Base-by-base conservation (phyloP, 495 filamentous ascomycete species). In the Usnea hakonensis region DNA sequence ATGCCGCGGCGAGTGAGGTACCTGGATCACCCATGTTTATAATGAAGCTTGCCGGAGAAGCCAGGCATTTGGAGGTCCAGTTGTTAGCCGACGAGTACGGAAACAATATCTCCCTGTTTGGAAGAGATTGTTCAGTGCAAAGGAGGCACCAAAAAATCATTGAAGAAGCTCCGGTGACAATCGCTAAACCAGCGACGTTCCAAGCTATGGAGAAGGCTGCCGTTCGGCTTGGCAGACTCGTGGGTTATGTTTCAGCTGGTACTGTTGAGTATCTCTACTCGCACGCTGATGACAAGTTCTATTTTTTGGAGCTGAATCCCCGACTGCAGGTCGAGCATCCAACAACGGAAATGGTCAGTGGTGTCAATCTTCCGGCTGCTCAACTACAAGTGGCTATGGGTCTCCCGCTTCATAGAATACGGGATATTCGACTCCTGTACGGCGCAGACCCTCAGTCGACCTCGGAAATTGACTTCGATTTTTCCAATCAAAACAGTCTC, bases 201-300 rank as follows among this genome's bases (percentile, higher is more conserved):
- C 85, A 87, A 70, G 86, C 86, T 28, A 99, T 99, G 94, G 94
- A 97, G 78, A 88, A 91, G 66, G 94, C 94, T 46, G 94, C 94
- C 28, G 95, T 99, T 35, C 89, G 93, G 62, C 82, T 99, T 32
- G 94, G 94, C 64, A 87, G 83, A 67, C 84, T 99, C 41, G 94
- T 99, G 57, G 94, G 94, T 69, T 99, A 99, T 76, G 94, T 99
- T 59, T 99, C 94, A 5, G 95, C 94, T 56, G 94, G 94, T 79
- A 99, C 94, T 19, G 94, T 99, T 46, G 94, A 99, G 76, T 99
- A 99, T 75, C 87, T 99, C 41, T 99, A 99, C 81, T 97, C 95
- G 55, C 93, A 99, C 73, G 81, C 91, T 6, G 94, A 99, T 60
- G 92, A 96, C 81, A 91, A 96, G 75, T 99, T 97, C 83, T 99